Evolutionary conservation across 345 rosid genomes (phyloP), one percentile per base, ranked within the genome.

Genomic region (Aethionema arabicum): DNA sequence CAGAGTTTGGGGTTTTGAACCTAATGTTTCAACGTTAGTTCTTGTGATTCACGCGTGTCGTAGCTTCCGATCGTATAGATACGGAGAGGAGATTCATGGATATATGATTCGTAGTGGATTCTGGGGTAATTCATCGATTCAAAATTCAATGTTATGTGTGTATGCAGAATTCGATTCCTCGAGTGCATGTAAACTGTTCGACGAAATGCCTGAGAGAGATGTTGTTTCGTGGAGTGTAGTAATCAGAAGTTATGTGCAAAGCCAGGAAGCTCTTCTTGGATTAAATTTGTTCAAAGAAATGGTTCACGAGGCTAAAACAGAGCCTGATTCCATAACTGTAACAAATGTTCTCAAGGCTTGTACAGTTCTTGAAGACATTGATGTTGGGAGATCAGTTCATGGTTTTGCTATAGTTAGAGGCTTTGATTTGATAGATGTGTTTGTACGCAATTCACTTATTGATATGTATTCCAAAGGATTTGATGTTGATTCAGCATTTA

Each of bases 151-250:
- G 46, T 45, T 85, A 64, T 13, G 77, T 0, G 2, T 67, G 42
- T 80, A 87, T 6, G 72, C 35, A 9, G 76, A 71, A 6, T 43
- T 12, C 47, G 77, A 77, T 37, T 61, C 44, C 14, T 56, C n/a
- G 6, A 43, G 48, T 36, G 95, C 87, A 29, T 74, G 61, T 9
- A 67, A n/a, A 36, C 53, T 85, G 79, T 90, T 90, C 54, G 95
- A 82, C 49, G 90, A 85, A 81, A 90, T 83, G 85, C 70, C 61
- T 37, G 78, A 71, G 0, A 82, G 69, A 76, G 92, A 82, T 54
- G 85, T 83, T 44, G 77, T 83, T 51, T 82, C 88, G 5, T 85
- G 88, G 90, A 85, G 86, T 72, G 76, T 81, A 58, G 69, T 80
- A 63, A 83, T 87, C 0, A 66, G 67, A 40, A 85, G 85, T 38